Evolutionary conservation across 352 stramenopile species (phyloP).

Genomic region (Thraustochytrium sp.): DNA sequence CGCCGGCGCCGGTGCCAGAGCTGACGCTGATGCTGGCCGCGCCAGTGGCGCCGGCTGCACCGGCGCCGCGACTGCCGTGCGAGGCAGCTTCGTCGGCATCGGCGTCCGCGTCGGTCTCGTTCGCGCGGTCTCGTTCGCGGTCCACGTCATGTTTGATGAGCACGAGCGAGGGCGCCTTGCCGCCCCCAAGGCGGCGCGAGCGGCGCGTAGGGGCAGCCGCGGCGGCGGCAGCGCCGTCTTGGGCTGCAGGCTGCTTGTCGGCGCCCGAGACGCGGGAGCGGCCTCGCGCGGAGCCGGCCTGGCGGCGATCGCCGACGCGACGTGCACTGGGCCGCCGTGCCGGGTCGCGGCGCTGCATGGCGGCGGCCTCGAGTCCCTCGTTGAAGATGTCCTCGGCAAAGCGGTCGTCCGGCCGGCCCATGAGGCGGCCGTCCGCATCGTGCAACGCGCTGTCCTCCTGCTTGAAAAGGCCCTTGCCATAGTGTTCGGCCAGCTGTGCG

Average conservation of each 20-base stretch:
- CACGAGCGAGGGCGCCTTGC: not conserved
- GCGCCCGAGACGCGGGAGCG: too few relatives aligned
- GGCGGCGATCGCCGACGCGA: not conserved
- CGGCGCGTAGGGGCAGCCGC: not conserved
- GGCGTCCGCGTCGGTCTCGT: not conserved
- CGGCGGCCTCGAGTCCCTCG: slow-evolving; percentile 10
- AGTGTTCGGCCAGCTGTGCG: not conserved
- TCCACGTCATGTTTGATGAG: not conserved
- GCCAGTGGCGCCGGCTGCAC: not conserved
- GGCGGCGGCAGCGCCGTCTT: not conserved
- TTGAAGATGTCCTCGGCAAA: slow-evolving; percentile 35
- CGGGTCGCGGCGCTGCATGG: not conserved
- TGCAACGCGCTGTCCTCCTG: not conserved
- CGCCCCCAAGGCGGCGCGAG: not conserved
- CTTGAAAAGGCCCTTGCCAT: not conserved
- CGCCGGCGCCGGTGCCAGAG: not conserved
- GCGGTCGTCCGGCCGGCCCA: not conserved
- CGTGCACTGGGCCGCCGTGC: not conserved
- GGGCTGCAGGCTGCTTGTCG: not conserved
- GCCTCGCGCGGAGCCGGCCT: too few relatives aligned
- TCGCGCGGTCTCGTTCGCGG: not conserved
- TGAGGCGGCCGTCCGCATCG: not conserved
- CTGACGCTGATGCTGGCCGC: not conserved
- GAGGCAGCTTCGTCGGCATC: not conserved
- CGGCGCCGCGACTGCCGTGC: not conserved